Evolutionary conservation across 305 asterid genomes (phyloP).

Genomic region (Solanum hybrid): DNA sequence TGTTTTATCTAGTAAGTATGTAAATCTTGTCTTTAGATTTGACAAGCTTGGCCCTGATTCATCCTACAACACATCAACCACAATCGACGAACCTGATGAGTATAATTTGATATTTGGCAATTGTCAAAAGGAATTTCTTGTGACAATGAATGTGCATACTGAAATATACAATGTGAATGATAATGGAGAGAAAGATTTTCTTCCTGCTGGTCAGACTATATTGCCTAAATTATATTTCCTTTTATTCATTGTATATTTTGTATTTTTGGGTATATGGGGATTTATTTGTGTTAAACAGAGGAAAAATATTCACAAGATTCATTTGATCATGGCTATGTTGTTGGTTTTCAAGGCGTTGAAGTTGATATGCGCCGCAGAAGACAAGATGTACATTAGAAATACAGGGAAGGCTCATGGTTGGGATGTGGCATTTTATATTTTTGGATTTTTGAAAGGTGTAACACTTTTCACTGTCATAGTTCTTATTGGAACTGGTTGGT

Average conservation of each 20-base stretch:
- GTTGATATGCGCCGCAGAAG: slow-evolving; percentile 8
- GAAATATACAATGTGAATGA: slow-evolving; percentile 19
- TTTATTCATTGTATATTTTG: not conserved
- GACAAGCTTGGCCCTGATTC: slow-evolving; percentile 12
- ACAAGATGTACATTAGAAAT: slow-evolving; percentile 1
- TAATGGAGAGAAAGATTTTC: not conserved
- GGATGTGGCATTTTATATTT: slow-evolving; percentile 9
- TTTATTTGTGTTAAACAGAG: not conserved
- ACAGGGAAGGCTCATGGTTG: slow-evolving; percentile 12
- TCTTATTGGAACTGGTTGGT: slow-evolving; percentile 14
- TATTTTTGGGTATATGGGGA: not conserved
- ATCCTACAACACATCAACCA: not conserved
- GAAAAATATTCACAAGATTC: slow-evolving; percentile 1
- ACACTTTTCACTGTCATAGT: slow-evolving; percentile 8
- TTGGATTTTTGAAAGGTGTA: slow-evolving; percentile 1
- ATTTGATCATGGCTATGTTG: not conserved
- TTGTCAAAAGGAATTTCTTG: slow-evolving; percentile 16
- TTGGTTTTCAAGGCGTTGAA: slow-evolving; percentile 4
- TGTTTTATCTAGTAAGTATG: slow-evolving; percentile 14
- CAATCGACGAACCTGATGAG: slow-evolving; percentile 12
- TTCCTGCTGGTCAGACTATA: slow-evolving; percentile 7
- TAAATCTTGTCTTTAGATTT: slow-evolving; percentile 11
- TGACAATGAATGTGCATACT: slow-evolving; percentile 19
- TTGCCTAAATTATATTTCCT: not conserved
- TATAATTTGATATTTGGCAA: slow-evolving; percentile 19